Conservation (phyloP, 805 yeast species). For the Kregervanrija delftensis region DNA sequence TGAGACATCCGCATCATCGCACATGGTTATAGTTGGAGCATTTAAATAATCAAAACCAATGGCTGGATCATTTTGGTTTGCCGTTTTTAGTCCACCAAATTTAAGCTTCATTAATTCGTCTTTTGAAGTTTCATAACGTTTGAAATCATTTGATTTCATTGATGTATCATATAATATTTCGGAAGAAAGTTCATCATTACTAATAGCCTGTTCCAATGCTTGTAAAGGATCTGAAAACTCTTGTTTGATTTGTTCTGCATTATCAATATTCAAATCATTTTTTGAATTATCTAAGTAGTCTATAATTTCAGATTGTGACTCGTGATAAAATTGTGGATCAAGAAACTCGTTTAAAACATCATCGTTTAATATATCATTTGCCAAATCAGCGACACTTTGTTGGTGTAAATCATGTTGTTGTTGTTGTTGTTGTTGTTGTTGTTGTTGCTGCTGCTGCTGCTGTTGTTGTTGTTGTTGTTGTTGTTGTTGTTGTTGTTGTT, state of each 20-base stretch:
- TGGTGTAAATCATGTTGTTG: not conserved
- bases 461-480: constrained; percentile 1
- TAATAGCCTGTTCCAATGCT: not conserved
- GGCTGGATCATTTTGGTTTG: constrained; percentile 25
- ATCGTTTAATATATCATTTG: not conserved
- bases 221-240: not conserved
- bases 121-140: constrained; percentile 37
- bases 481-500: constrained; percentile 1
- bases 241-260: not conserved
- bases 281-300: too few relatives aligned
- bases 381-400: too few relatives aligned
- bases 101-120: constrained; percentile 44
- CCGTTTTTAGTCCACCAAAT: constrained; percentile 34
- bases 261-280: not conserved
- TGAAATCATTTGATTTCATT: constrained; percentile 19
- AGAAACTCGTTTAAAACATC: constrained; percentile 4
- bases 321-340: constrained; percentile 1
- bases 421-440: not conserved
- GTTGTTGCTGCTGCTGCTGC: not conserved
- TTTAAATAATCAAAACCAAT: constrained; percentile 8
- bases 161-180: not conserved
- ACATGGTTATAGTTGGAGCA: constrained; percentile 5
- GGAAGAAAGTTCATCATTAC: not conserved
- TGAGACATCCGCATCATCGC: constrained; percentile 20
- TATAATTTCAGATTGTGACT: too few relatives aligned